These are phyloP conservation scores for Schizosaccharomyces lindneri DNA, from an alignment of 805 yeast species.

Conservation along the genomic window DNA sequence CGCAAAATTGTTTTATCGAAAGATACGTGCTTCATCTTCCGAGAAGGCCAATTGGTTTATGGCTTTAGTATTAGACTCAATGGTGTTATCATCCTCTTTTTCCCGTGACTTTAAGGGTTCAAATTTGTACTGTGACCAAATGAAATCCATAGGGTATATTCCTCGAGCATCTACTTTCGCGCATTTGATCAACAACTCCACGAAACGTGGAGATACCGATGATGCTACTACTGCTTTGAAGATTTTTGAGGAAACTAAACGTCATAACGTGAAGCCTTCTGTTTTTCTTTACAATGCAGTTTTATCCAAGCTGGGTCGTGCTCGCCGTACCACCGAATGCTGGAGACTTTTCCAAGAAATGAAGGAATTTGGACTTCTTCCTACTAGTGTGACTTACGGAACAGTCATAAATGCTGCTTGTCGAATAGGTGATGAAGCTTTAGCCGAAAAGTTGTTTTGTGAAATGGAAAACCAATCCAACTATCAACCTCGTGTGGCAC, in stretches of 20 bases:
- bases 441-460: slow-evolving; percentile 13
- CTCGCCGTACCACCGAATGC: slow-evolving; percentile 15
- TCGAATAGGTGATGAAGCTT: slow-evolving; percentile 14
- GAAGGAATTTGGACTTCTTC: slow-evolving; percentile 10
- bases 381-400: slow-evolving; percentile 16
- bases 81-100: background rate
- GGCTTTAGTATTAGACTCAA: background rate
- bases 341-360: slow-evolving; percentile 13
- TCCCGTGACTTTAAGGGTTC: background rate
- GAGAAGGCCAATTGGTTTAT: background rate
- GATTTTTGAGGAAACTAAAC: slow-evolving; percentile 14
- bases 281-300: slow-evolving; percentile 16
- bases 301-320: slow-evolving; percentile 16
- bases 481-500: slow-evolving; percentile 14
- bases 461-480: slow-evolving; percentile 15
- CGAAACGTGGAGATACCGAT: slow-evolving; percentile 7
- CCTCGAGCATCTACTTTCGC: background rate
- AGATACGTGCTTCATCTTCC: background rate
- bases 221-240: slow-evolving; percentile 14
- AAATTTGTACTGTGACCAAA: background rate
- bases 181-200: background rate
- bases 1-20: background rate
- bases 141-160: background rate
- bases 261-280: slow-evolving; percentile 11
- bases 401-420: slow-evolving; percentile 18